Percentiles rank a stretch among this genome's conserved stretches.
phyloP scores from a whole-genome alignment of 441 rosid genomes.

The Pelargonium australe region DNA sequence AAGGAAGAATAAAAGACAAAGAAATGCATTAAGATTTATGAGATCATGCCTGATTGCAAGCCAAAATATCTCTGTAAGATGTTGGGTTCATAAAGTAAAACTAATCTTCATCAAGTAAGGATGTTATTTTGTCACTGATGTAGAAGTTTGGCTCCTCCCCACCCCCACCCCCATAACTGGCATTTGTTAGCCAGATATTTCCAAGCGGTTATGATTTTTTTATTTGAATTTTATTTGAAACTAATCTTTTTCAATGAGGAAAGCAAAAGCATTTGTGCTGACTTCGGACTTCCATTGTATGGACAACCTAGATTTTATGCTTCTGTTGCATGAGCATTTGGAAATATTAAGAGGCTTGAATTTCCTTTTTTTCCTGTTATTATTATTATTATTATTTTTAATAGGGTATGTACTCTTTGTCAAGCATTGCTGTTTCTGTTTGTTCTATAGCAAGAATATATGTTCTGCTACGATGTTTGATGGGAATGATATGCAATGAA shows the following conservation, averaged over 20 bases:
- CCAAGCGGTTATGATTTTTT: too few species aligned
- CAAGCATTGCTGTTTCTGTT: not conserved
- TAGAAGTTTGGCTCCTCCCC: too few species aligned
- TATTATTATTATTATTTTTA: not conserved
- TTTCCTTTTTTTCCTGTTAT: not conserved
- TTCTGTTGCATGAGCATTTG: not conserved
- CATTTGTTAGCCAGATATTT: too few species aligned
- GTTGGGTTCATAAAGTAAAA: not conserved
- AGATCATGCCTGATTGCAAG: not conserved
- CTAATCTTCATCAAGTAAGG: not conserved
- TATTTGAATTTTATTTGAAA: too few species aligned
- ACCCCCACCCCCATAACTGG: too few species aligned
- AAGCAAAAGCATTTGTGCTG: too few species aligned
- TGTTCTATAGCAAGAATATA: not conserved
- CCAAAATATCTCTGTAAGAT: not conserved
- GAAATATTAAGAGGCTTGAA: conserved; percentile 4
- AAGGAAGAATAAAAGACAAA: too few species aligned
- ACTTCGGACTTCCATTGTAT: not conserved
- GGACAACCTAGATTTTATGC: not conserved
- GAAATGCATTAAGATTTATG: not conserved
- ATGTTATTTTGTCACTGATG: too few species aligned
- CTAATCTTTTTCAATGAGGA: too few species aligned
- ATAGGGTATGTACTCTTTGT: conserved; percentile 1
- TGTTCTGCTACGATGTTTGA: conserved; percentile 14
- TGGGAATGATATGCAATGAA: conserved; percentile 12